phyloP scores from a whole-genome alignment of 2,329 filamentous ascomycete species.

The Truncatella angustata region DNA sequence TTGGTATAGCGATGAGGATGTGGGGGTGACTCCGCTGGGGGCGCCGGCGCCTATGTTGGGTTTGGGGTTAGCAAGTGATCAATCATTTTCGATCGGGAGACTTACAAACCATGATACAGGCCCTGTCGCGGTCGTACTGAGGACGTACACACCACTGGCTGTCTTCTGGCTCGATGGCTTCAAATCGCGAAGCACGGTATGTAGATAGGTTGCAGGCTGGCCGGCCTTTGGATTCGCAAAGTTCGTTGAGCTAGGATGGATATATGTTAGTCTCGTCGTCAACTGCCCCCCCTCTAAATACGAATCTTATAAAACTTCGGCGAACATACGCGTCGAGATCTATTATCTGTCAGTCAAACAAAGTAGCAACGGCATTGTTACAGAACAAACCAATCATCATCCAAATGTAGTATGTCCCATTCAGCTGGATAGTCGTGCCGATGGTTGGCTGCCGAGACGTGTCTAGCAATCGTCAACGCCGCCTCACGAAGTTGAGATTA shows the following conservation, averaged over 20 bases:
- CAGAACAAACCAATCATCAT: slow-evolving; percentile 25
- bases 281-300: neutral
- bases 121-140: slow-evolving; percentile 19
- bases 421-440: slow-evolving; percentile 19
- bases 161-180: slow-evolving; percentile 20
- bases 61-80: neutral
- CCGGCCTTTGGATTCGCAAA: slow-evolving; percentile 24
- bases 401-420: slow-evolving; percentile 26
- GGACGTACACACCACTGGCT: slow-evolving; percentile 18
- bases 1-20: slow-evolving; percentile 37
- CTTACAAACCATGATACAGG: slow-evolving; percentile 25
- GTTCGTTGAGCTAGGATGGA: slow-evolving; percentile 23
- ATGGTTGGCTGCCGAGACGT: slow-evolving; percentile 27
- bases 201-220: slow-evolving; percentile 24
- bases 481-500: neutral
- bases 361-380: neutral
- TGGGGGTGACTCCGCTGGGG: slow-evolving; percentile 32
- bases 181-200: slow-evolving; percentile 30
- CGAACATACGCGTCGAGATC: slow-evolving; percentile 27
- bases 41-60: slow-evolving; percentile 21
- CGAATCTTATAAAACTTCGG: neutral
- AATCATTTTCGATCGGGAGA: neutral
- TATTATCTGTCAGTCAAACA: slow-evolving; percentile 1
- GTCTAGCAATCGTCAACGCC: slow-evolving; percentile 14
- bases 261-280: neutral